Evolutionary conservation across 148 eudicot species (phyloP).

Genomic region (Vaccinium myrtillus): DNA sequence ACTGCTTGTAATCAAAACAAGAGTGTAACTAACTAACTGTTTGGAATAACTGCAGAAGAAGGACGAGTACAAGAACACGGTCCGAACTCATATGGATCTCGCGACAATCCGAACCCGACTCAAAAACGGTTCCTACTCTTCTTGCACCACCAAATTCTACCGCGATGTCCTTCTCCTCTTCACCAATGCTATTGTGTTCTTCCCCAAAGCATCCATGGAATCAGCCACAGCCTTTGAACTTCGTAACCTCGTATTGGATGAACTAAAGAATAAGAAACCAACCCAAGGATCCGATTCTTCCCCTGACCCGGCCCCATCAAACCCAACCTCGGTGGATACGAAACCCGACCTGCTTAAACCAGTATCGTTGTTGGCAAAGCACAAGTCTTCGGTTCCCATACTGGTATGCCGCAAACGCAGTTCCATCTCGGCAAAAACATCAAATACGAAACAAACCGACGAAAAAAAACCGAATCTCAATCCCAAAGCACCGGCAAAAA

Average conservation of each 20-base stretch:
- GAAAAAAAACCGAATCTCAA: conserved; percentile 4
- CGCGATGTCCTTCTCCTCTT: conserved; percentile 35
- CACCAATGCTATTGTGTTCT: conserved; percentile 43
- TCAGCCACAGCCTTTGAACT: conserved; percentile 27
- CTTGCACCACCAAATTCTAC: conserved; percentile 28
- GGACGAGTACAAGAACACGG: conserved; percentile 28
- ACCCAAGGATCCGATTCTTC: neutral
- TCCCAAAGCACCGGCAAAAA: conserved; percentile 13
- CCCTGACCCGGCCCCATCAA: conserved; percentile 9
- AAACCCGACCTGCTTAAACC: conserved; percentile 24
- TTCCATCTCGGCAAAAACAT: conserved; percentile 33
- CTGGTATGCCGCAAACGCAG: conserved; percentile 41
- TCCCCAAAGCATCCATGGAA: conserved; percentile 27
- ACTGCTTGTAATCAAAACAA: too few relatives aligned
- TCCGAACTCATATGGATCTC: conserved; percentile 38
- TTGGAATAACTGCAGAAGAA: conserved; percentile 28
- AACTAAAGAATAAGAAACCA: conserved; percentile 6
- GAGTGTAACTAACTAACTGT: neutral
- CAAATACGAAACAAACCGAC: conserved; percentile 7
- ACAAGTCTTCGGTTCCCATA: conserved; percentile 26
- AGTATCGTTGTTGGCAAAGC: conserved; percentile 28
- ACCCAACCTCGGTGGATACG: neutral
- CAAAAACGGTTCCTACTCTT: conserved; percentile 32
- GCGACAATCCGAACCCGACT: conserved; percentile 28
- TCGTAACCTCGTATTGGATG: conserved; percentile 25